Evolutionary conservation across 495 filamentous ascomycete genomes (phyloP).

Genomic region (Penicillium bovifimosum): DNA sequence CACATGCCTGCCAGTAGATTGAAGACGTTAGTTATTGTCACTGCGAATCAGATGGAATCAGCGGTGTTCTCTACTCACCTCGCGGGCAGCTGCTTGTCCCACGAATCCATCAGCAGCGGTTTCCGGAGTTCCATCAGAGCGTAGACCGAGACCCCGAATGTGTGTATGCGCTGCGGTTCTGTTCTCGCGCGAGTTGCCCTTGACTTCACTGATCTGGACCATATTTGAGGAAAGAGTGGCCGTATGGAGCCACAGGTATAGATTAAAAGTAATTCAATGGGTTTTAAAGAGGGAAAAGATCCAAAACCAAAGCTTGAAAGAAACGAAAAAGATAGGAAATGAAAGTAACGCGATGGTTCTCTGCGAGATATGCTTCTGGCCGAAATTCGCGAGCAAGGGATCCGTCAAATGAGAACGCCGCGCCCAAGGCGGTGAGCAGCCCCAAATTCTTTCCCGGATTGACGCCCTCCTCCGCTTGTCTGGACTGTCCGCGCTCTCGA

Average conservation of each 20-base stretch:
- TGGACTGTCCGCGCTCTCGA: neutral
- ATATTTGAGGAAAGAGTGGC: conserved; percentile 45
- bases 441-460: conserved; percentile 37
- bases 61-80: conserved; percentile 46
- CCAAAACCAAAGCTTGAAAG: conserved; percentile 6
- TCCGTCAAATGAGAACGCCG: conserved; percentile 28
- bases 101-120: conserved; percentile 74
- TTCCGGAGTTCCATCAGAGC: conserved; percentile 76
- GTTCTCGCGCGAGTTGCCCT: conserved; percentile 90
- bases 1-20: conserved; percentile 62
- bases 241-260: conserved; percentile 18
- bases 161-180: conserved; percentile 94
- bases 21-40: conserved; percentile 9
- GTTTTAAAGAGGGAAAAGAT: neutral
- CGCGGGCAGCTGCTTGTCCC: conserved; percentile 80
- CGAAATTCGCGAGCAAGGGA: conserved; percentile 38
- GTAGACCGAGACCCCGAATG: conserved; percentile 88
- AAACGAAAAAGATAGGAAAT: conserved; percentile 10
- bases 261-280: conserved; percentile 1
- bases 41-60: neutral
- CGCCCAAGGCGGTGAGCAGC: conserved; percentile 37
- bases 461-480: conserved; percentile 1
- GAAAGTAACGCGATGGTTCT: conserved; percentile 13
- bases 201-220: conserved; percentile 95
- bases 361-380: conserved; percentile 23